phyloP scores from a whole-genome alignment of 208 protist genomes.

The Leishmania amazonensis region DNA sequence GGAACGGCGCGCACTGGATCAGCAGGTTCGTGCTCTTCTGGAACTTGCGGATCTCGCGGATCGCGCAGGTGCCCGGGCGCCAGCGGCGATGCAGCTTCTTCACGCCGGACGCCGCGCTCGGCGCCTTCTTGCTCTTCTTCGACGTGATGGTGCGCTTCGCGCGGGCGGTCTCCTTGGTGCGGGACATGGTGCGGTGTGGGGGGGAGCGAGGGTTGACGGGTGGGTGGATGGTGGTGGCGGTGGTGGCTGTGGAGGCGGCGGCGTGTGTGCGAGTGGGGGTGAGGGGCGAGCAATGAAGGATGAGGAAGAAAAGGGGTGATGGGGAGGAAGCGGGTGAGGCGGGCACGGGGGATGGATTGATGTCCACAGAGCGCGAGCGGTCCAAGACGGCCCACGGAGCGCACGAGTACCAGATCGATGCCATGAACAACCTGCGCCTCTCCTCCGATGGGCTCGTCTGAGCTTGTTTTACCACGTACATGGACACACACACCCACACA shows the following conservation, averaged over 20 bases:
- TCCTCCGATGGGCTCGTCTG: neutral
- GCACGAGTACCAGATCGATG: neutral
- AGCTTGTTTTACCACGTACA: neutral
- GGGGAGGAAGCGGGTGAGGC: neutral
- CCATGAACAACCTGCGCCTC: neutral
- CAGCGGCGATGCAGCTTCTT: constrained; percentile 89
- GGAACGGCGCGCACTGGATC: no score
- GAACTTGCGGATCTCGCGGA: constrained; percentile 96
- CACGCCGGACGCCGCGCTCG: constrained; percentile 93
- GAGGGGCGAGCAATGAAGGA: constrained; percentile 5
- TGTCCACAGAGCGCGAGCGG: neutral
- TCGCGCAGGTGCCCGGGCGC: constrained; percentile 96
- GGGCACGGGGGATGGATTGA: no score
- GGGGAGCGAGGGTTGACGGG: constrained; percentile 7
- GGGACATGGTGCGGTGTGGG: constrained; percentile 83
- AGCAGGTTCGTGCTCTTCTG: constrained; percentile 40
- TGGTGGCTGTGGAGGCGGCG: constrained; percentile 14
- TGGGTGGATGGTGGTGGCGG: constrained; percentile 1
- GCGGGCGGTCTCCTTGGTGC: constrained; percentile 98
- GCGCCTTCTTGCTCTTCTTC: constrained; percentile 97
- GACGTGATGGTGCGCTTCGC: constrained; percentile 97
- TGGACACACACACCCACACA: neutral
- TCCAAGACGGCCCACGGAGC: neutral
- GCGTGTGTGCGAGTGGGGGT: neutral
- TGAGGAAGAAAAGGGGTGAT: neutral